Base-by-base conservation (phyloP, 306 rosid genomes). In the Medicago lupulina region DNA sequence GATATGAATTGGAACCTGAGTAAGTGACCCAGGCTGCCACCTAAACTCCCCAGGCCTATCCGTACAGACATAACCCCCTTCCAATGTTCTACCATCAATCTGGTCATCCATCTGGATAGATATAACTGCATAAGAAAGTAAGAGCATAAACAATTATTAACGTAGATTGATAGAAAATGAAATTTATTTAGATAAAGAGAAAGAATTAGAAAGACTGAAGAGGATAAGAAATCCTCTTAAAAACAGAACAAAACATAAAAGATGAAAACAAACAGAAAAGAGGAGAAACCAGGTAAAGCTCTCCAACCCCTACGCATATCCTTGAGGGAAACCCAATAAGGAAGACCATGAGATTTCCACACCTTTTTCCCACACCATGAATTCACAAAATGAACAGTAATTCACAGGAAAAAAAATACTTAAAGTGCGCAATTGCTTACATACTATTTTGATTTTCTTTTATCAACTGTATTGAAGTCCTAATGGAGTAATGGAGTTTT, bases 1-100 rank as follows among this genome's bases (percentile, higher is more conserved):
- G 74, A 85, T 62, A 67, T 41, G 38, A 77, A 36, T 53, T 80
- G 82, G 71, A 78, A 94, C 98, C 96, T 94, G 98, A 19, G 95
- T 88, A 81, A 94, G 97, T 19, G 97, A 90, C 55, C 98, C 97
- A 15, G 94, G 98, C 84, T 94, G 98, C 98, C 98, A 94, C 84
- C 87, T 83, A 79, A 92, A 94, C 68, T 94, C 96, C 70, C 98
- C 98, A 19, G 97, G 96, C 76, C 76, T 86, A 76, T 94, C 96
- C 13, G 98, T 81, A 82, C 97, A 86, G 10, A 90, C 95, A 57
- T 90, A 89, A 74, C 93, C 83, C 78, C 98, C 97, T 41, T 90
- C 81, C 76, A 94, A 85, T 75, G 94, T 94, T 78, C 89, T 87
- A 53, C 90, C 95, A 55, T 94, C 98, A 77, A 89, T 88, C 83